These are phyloP conservation scores for Dimocarpus longan DNA, from an alignment of 345 rosid genomes.

Conservation along the genomic window DNA sequence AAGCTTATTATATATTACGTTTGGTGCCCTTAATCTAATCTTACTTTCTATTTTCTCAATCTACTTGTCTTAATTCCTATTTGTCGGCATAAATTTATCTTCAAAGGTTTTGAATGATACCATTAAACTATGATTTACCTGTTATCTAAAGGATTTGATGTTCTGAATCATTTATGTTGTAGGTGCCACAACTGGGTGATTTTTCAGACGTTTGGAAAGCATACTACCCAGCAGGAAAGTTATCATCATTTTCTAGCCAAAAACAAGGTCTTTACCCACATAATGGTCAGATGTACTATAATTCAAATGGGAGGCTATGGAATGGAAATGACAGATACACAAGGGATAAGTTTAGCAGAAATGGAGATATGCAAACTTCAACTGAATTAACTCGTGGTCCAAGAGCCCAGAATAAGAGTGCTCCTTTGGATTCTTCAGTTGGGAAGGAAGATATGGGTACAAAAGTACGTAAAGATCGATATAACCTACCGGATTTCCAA, in stretches of 20 bases:
- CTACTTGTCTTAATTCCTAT: neutral
- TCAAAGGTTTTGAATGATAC: neutral
- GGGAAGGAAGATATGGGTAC: slow-evolving; percentile 43
- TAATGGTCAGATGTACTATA: slow-evolving; percentile 38
- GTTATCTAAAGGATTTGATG: slow-evolving; percentile 12
- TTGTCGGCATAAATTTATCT: too few species aligned
- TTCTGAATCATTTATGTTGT: slow-evolving; percentile 18
- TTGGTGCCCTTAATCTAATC: too few species aligned
- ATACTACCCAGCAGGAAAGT: slow-evolving; percentile 41
- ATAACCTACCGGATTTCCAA: slow-evolving; percentile 60
- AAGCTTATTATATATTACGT: too few species aligned
- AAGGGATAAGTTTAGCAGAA: slow-evolving; percentile 36
- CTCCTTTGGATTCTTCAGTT: slow-evolving; percentile 40
- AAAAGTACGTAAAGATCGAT: slow-evolving; percentile 42
- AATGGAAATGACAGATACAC: slow-evolving; percentile 45
- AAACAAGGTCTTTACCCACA: slow-evolving; percentile 39
- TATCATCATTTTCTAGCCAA: slow-evolving; percentile 37
- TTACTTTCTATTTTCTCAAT: neutral
- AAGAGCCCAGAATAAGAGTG: slow-evolving; percentile 44
- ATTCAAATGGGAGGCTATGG: slow-evolving; percentile 45
- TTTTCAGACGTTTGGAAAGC: slow-evolving; percentile 42
- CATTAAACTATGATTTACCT: neutral
- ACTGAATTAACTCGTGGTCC: slow-evolving; percentile 73
- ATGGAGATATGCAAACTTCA: slow-evolving; percentile 43
- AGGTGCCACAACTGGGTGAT: slow-evolving; percentile 42